Conservation (phyloP, 2,329 filamentous ascomycete species). For the Sporothrix brasiliensis region DNA sequence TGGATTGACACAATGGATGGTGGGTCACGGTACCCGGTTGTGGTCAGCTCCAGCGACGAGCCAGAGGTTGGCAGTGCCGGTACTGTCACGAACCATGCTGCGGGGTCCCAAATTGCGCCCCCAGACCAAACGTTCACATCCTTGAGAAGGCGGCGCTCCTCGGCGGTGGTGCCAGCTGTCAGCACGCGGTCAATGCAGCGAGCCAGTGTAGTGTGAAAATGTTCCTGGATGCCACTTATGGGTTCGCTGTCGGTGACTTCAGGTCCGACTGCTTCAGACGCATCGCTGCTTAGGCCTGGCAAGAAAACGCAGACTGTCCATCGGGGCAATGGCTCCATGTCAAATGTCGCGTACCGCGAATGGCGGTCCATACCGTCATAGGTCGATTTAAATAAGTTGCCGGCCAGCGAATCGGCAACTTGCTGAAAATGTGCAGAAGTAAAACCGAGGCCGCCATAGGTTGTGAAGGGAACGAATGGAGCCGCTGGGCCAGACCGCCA, state of each 20-base stretch:
- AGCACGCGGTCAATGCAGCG: slow-evolving; percentile 13
- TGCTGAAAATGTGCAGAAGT: no score
- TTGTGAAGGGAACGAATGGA: not conserved
- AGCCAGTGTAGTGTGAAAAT: slow-evolving; percentile 22
- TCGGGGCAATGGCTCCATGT: not conserved
- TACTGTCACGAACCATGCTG: not conserved
- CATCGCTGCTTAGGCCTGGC: not conserved
- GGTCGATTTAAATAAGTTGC: no score
- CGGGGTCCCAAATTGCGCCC: slow-evolving; percentile 12
- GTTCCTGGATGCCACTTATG: not conserved
- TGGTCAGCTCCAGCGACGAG: not conserved
- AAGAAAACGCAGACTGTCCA: not conserved
- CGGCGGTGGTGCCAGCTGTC: not conserved
- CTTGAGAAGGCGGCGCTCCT: not conserved
- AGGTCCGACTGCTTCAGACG: not conserved
- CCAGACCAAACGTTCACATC: slow-evolving; percentile 20
- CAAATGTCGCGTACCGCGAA: not conserved
- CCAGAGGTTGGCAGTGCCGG: not conserved
- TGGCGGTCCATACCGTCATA: not conserved
- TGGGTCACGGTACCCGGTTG: not conserved
- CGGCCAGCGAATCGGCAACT: no score
- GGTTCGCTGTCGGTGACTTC: no score
- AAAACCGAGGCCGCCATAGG: slow-evolving; percentile 26
- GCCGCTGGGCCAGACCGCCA: not conserved
- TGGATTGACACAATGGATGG: slow-evolving; percentile 15